Evolutionary conservation across 768 basidiomycete genomes (phyloP), one percentile per base, ranked within the genome.

Genomic region (Pleurotus pulmonarius): DNA sequence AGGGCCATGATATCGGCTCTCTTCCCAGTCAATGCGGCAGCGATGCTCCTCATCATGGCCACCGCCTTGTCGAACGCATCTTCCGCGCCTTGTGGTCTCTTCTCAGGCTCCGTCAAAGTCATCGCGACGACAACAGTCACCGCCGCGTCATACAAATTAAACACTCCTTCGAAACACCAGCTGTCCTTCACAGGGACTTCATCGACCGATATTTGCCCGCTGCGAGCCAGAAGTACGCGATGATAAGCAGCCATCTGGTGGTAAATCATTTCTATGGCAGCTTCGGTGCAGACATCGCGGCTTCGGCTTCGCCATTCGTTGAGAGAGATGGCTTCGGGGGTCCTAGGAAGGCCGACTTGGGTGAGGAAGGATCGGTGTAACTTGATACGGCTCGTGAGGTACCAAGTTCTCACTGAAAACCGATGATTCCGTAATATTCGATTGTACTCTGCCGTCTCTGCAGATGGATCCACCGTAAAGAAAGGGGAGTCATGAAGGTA

Each of bases 361-460:
- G 72, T 76, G 20, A 75, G 68, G 41, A 73, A 75, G 6, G 75
- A 69, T 16, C 79, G 67, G 61, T 76, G 74, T 3, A 83, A 64
- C 57, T 78, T 80, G 57, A 77, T 68, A 37, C 78, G 72, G 7
- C 66, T 72, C 22, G 74, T 69, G 24, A 79, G 67, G 60, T 77
- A 80, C 77, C 78, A 80, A 11, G 73, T 77, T 20, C 74, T 70
- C 24, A 81, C 69, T 13, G 69, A 72, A 60, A 77, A 74, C 29
- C 76, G 65, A 58, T 81, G 78, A 29, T 29, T 37, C 38, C 70
- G 75, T 11, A 70, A 61, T n/a, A 73, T 60, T 11, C 66, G 65
- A 46, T 64, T 58, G 16, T 68, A 61, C 37, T 78, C 75, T 13
- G 64, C 56, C 4, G 68, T 55, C 7, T 57, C 64, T 12, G 63